Percentiles rank a stretch among this genome's conserved stretches.
Evolutionary conservation across 176 grass and related monocot species (phyloP).

Genomic region (Oropetium thomaeum): DNA sequence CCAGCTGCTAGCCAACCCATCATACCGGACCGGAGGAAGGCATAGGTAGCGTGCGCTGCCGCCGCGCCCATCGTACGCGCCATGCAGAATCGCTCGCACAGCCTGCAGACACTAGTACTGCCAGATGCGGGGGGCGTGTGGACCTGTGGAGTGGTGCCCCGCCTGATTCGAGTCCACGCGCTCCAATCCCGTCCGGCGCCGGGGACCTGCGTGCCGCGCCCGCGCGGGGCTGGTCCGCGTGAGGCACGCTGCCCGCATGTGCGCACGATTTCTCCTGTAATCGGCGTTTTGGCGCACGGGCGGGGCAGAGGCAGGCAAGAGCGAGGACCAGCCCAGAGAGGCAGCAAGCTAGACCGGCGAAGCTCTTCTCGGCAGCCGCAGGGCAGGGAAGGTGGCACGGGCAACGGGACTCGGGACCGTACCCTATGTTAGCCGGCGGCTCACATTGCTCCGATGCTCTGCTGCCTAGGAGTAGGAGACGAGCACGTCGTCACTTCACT

Average conservation of each 20-base stretch:
- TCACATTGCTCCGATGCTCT: neutral
- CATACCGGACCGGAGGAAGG: too few species aligned
- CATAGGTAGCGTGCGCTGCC: neutral
- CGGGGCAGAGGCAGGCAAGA: too few species aligned
- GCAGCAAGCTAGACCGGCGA: too few species aligned
- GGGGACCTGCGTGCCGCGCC: neutral
- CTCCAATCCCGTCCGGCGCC: neutral
- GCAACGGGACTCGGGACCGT: neutral
- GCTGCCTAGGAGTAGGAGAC: neutral
- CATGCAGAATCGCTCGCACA: neutral
- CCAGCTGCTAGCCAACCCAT: slow-evolving; percentile 20
- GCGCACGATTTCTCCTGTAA: neutral
- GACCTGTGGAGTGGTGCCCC: neutral
- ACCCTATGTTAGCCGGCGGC: too few species aligned
- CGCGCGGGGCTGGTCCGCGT: neutral
- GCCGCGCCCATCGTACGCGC: neutral
- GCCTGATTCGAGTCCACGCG: neutral
- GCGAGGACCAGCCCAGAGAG: neutral
- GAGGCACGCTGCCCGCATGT: neutral
- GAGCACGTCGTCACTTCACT: neutral
- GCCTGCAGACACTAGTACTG: too few species aligned
- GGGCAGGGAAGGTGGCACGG: neutral
- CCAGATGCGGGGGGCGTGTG: neutral
- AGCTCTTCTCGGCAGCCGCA: neutral
- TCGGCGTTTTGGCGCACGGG: neutral